Evolutionary conservation across 345 rosid species (phyloP), one percentile per base, ranked within the genome.

Genomic region (Linum usitatissimum): DNA sequence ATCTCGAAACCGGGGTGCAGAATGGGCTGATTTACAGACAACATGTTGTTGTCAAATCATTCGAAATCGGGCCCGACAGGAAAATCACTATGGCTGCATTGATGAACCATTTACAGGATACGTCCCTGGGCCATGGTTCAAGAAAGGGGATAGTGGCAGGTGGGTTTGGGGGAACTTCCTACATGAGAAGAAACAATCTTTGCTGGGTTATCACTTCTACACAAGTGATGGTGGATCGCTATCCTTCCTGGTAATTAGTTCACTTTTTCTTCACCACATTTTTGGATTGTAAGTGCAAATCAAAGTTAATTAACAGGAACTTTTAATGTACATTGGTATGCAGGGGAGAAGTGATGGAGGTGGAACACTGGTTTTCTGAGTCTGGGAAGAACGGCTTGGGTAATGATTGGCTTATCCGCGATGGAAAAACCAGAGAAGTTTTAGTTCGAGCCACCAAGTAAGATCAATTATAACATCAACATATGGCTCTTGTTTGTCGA

Each of bases 391-490:
- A 45, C 15, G 51, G 51, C 4, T 13, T 45, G 15, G 51, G 51
- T 15, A 45, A 45, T 45, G 51, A 45, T 45, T 45, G 51, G 51
- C 51, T 45, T 9, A 45, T 45, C 3, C 51, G 51, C 4, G 51
- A 45, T 15, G 51, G 51, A 4, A 45, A 45, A 13, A 45, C 51
- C 2, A 17, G 51, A 3, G 15, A 45, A 45, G 51, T 45, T 3
- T 45, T 45, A 45, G 51, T 45, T 45, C 51, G 51, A 45, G 51
- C 51, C 51, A 45, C 51, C 51, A 45, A 45, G 51, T 45, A 45
- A 23, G 28, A 23, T 23, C 1, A 23, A 0, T 23, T 23, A 23
- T 23, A 23, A 23, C 28, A 23, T 23, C 28, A 23, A 23, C 28
- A 23, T 23, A 23, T 2, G 28, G 2, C 28, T 23, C 28, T 23